phyloP scores from a whole-genome alignment of 352 stramenopile genomes.

The Pythium grandisporangium region DNA sequence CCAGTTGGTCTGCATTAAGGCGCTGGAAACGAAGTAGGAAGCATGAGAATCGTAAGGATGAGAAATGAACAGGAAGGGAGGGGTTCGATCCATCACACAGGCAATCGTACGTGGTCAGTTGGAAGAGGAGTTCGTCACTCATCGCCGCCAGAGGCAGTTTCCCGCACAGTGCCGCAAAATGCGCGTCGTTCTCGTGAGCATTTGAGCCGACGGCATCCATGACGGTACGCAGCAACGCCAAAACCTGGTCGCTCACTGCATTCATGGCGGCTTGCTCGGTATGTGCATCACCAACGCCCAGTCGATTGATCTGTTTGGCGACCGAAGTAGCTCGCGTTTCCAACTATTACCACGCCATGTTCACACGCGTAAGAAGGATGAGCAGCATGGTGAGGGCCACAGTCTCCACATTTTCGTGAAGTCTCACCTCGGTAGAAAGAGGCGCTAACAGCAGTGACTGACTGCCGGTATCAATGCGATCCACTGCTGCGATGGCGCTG shows the following conservation, averaged over 20 bases:
- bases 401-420: too few relatives aligned
- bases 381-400: too few relatives aligned
- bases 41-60: neutral
- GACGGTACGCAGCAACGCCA: conserved; percentile 43
- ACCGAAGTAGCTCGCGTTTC: conserved; percentile 28
- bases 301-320: conserved; percentile 33
- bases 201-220: conserved; percentile 52
- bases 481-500: too few relatives aligned
- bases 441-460: too few relatives aligned
- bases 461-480: too few relatives aligned
- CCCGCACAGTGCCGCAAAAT: conserved; percentile 34
- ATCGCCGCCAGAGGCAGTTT: conserved; percentile 29
- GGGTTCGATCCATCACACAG: neutral
- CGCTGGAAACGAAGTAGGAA: conserved; percentile 14
- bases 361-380: too few relatives aligned
- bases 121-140: conserved; percentile 53
- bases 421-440: too few relatives aligned
- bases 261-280: conserved; percentile 15
- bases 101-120: conserved; percentile 29
- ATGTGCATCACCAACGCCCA: conserved; percentile 20
- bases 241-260: conserved; percentile 13
- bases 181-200: conserved; percentile 37
- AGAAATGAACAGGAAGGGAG: neutral
- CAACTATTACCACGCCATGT: too few relatives aligned
- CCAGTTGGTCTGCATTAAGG: conserved; percentile 54